Base-by-base conservation (phyloP, 768 basidiomycete species). In the Inosperma sp. region DNA sequence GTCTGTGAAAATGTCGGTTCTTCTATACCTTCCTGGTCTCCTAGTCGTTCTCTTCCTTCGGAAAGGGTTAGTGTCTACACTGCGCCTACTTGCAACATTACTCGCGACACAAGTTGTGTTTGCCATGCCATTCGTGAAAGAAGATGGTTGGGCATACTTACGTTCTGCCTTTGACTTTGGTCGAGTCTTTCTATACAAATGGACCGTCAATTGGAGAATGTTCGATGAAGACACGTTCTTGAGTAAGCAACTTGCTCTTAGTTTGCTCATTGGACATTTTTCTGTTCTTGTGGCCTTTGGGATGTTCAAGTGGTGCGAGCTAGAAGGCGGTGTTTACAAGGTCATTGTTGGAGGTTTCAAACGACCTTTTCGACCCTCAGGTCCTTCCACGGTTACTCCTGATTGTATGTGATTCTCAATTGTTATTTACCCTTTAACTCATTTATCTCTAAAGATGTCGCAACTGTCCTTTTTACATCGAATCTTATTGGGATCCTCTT, bases 131-230 rank as follows among this genome's bases (percentile, higher is more conserved):
- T 96, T 93, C 72, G 70, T 94, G 37, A 66, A 71, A 33, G 70
- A 77, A 49, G 73, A 86, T 54, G 70, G 77, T 3, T 60, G 69
- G 62, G 75, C 81, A 17, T 99, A 99, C 66, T 58, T 91, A 33
- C 72, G 68, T 19, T 77, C 78, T 16, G 87, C 96, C 2, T 99
- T 95, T 64, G 84, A 98, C 62, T 73, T 99, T 49, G 82, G 83
- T 3, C 84, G 96, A 12, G 77, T 84, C 7, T 99, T 99, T 70
- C 68, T 96, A 25, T 96, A 88, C 67, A 84, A 89, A 64, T 99
- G 95, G 95, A 97, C 95, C 0, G 93, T 97, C 49, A 99, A 98
- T 63, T 99, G 96, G 96, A 80, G 93, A 37, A 86, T 95, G 61
- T 55, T 99, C 2, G 72, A 77, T 22, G 88, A 93, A 63, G 72